Evolutionary conservation across 805 yeast species (phyloP), one percentile per base, ranked within the genome.

Genomic region (Ogataea chonburiensis): DNA sequence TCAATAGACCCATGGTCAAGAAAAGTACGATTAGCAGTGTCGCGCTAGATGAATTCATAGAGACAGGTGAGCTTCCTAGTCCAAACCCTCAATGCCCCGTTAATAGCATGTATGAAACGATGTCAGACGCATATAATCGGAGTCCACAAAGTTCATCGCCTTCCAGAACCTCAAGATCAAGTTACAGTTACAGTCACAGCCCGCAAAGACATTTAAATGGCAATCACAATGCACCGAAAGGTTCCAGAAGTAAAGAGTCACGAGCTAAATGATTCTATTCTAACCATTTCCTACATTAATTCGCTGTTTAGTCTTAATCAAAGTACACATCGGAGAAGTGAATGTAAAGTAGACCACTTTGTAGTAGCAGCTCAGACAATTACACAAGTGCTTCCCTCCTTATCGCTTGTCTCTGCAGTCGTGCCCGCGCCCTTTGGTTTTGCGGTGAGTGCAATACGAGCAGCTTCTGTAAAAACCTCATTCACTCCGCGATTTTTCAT

Each of bases 401-500:
- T 37, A 5, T 42, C 50, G 14, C 30, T 20, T 14, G 37, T 19
- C 38, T 67, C 67, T 28, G 73, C 73, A 32, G 83, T 72, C 8
- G 46, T 24, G 44, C 67, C 66, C 33, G 77, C 78, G 37, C 89
- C 91, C 64, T 80, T 86, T 33, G 95, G 85, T 56, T 78, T 86
- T 10, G 95, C 95, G 45, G 85, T 81, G 49, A 91, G 71, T 2
- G 97, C 98, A 55, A 95, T 89, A 60, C 98, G 80, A 6, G 98
- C 96, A 28, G 98, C 98, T 65, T 93, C 98, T 0, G 97, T 88
- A 60, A 93, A 93, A 7, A 97, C 98, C 66, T 93, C 98, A 56
- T 94, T 93, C n/a, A 93, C 98, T 48, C 98, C 98, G 56, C 95
- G 77, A 63, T 89, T 91, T 60, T 83, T 81, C 70, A 89, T 93